Base-by-base conservation (phyloP, 2,329 filamentous ascomycete species). In the Cladosporium sp. region DNA sequence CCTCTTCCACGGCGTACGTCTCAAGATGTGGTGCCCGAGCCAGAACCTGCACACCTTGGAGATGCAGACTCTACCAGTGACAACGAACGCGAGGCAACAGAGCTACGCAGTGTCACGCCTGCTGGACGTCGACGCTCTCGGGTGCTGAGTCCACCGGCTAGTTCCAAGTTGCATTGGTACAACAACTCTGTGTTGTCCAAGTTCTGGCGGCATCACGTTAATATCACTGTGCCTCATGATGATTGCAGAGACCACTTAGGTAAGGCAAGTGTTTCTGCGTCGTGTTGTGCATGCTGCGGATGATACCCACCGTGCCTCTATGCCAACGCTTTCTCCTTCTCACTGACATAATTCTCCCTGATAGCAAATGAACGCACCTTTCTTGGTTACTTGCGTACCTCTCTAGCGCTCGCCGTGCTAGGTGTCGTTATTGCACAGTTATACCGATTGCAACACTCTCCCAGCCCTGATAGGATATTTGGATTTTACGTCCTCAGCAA, bases 351-450 rank as follows among this genome's bases (percentile, higher is more conserved):
- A n/a, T 14, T 13, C 2, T 25, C 25, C 43, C 3, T 34, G 59
- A 46, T 71, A 92, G 90, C 90, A 43, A 84, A 92, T 63, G 89
- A 93, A 77, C 82, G 90, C 65, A 93, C 90, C 21, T 93, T 89
- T 73, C 84, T 93, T 21, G 88, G 84, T 32, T 92, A 92, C 75
- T 82, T 92, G 32, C 85, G 90, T 23, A 92, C 89, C 1, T 91
- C 88, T 0, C 77, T 90, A 43, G 82, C 85, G n/a, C 80, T 92
- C 46, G 87, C 89, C 16, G 88, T 91, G 78, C 79, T 88, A 23
- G 89, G 89, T 21, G 85, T 89, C 2, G 71, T 86, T 3, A 83
- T 89, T 30, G 86, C 89, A 0, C 90, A 92, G 72, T 83, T 92
- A 8, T 91, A 91, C 70, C 82, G 84, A 23, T 79, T 89, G 3